phyloP scores from a whole-genome alignment of 352 stramenopile genomes.

The Globisporangium okanoganense region DNA sequence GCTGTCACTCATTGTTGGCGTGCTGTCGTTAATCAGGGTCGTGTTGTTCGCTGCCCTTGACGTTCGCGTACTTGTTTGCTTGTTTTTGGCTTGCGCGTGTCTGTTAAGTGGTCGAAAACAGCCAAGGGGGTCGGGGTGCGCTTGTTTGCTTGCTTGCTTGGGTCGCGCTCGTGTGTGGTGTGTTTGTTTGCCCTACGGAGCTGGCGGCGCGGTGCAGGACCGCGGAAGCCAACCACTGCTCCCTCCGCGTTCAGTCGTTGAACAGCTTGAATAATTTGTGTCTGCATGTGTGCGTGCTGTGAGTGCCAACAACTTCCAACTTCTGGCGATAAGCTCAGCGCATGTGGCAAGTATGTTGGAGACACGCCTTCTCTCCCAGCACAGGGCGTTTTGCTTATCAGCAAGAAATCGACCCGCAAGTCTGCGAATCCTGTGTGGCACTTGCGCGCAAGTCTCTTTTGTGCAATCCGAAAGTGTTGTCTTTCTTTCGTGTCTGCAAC shows the following conservation, averaged over 20 bases:
- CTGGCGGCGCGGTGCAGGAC: neutral
- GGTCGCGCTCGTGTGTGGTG: neutral
- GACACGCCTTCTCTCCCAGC: neutral
- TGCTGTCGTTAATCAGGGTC: slow-evolving; percentile 2
- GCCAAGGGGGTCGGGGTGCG: neutral
- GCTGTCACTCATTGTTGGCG: neutral
- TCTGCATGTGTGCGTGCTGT: neutral
- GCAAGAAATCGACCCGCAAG: neutral
- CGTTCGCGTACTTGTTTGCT: slow-evolving; percentile 9
- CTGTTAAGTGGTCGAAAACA: slow-evolving; percentile 2
- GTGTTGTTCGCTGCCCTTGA: too few relatives aligned
- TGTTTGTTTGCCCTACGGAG: neutral
- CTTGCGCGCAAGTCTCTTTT: neutral
- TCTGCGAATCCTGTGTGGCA: neutral
- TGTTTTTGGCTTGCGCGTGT: slow-evolving; percentile 7
- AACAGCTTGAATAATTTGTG: too few relatives aligned
- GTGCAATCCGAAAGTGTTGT: neutral
- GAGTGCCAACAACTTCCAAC: neutral
- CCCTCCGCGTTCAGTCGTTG: too few relatives aligned
- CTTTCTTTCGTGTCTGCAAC: neutral
- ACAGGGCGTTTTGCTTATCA: neutral
- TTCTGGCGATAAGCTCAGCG: slow-evolving; percentile 16
- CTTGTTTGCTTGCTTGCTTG: neutral
- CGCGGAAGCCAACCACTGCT: too few relatives aligned
- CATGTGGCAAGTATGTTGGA: neutral